A percentile compares a stretch with the other conserved stretches of the same genome.
Evolutionary conservation across 2,329 filamentous ascomycete genomes (phyloP).

Genomic region (Diaporthe helianthi): DNA sequence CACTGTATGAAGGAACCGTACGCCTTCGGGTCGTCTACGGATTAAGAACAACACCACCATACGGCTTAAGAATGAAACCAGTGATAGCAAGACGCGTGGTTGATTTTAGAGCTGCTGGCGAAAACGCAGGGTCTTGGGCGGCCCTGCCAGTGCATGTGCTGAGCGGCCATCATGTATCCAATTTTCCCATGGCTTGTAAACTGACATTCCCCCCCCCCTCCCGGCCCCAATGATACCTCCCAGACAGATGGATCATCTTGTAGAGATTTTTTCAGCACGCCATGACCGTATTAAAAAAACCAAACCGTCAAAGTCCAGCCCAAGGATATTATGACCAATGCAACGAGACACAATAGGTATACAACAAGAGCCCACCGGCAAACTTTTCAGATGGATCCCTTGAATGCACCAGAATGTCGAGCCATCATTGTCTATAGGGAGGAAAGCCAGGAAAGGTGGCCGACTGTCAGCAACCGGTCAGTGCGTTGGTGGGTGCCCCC

Average conservation of each 20-base stretch:
- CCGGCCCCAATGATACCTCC: background rate
- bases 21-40: too few species aligned
- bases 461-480: conserved; percentile 9
- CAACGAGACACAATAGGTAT: background rate
- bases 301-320: background rate
- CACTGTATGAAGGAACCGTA: too few species aligned
- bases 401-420: conserved; percentile 11
- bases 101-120: background rate
- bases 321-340: background rate
- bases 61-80: too few species aligned
- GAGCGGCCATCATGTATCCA: background rate
- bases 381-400: background rate
- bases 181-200: background rate
- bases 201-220: background rate
- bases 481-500: background rate
- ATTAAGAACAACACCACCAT: too few species aligned
- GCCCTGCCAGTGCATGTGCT: too few species aligned
- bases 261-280: background rate
- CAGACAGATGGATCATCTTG: background rate
- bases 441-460: conserved; percentile 19
- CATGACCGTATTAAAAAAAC: background rate
- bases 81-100: background rate
- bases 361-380: background rate
- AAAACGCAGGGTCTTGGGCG: background rate
- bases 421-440: conserved; percentile 1